Base-by-base conservation (phyloP, 2,329 filamentous ascomycete genomes). In the Fusarium sp. region DNA sequence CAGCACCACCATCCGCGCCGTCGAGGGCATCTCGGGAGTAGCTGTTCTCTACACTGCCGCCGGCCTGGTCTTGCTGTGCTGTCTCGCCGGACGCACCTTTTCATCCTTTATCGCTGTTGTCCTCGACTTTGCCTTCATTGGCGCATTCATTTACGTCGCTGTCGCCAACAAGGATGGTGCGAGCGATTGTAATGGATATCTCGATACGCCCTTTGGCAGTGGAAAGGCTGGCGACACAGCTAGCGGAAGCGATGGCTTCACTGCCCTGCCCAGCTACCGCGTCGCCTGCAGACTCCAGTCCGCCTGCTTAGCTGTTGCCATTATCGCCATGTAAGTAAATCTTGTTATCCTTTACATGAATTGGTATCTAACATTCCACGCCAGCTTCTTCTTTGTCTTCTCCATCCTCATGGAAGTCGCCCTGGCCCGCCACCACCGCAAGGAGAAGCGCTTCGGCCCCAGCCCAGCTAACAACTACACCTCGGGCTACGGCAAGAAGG, bases 61-160 rank as follows among this genome's bases (percentile, higher is more conserved):
- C 56, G 92, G 90, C n/a, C 82, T 94, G 13, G 71, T 96, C 34
- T 83, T 97, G 39, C 91, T 95, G 9, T 94, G 93, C 84, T 96
- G 89, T 77, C 82, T 97, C 7, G 94, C 92, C 37, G 94, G 94
- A 30, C 87, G 92, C 65, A 84, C 87, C 6, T 85, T 95, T 79
- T 91, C 94, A 64, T 92, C 92, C 4, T 86, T 91, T 75, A 70
- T 96, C 57, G 92, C 89, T 68, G 89, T 97, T 68, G 66, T 95
- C 27, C 84, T 98, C 50, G 94, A 98, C 76, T 74, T 96, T 56
- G 87, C 87, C 75, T 97, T 97, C 80, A 82, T 89, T 55, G 93
- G 88, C 41, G 89, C 86, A 62, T 96, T 96, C 84, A 88, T 97
- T 76, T 97, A 94, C 76, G 88, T 98, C 64, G 94, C 94, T 1